phyloP scores from a whole-genome alignment of 805 yeast genomes.

The Starmerella potacharoeniae region DNA sequence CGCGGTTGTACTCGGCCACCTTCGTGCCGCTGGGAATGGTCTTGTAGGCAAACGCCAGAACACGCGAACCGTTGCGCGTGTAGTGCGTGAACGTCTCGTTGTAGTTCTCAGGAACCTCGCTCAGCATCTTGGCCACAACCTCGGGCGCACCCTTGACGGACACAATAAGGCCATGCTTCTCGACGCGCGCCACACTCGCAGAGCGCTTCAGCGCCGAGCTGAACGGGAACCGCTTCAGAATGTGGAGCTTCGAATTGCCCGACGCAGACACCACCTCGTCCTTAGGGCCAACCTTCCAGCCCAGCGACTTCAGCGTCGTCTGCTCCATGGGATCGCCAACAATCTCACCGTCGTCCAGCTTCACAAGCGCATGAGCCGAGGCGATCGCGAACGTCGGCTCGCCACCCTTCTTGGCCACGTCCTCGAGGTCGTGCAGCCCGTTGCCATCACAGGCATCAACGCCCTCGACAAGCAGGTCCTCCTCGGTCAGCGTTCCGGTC shows the following conservation, averaged over 20 bases:
- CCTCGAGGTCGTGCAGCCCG: slow-evolving; percentile 32
- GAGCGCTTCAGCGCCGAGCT: slow-evolving; percentile 94
- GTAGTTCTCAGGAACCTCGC: slow-evolving; percentile 59
- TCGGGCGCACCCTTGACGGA: slow-evolving; percentile 98
- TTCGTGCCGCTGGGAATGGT: slow-evolving; percentile 43
- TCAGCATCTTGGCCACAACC: slow-evolving; percentile 70
- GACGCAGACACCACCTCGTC: slow-evolving; percentile 49
- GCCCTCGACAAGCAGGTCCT: slow-evolving; percentile 92
- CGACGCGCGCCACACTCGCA: slow-evolving; percentile 55
- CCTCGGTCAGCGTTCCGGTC: slow-evolving; percentile 96
- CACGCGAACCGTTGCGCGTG: slow-evolving; percentile 94
- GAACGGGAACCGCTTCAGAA: slow-evolving; percentile 90
- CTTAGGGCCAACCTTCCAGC: slow-evolving; percentile 71
- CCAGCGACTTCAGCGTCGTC: slow-evolving; percentile 79
- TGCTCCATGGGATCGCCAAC: slow-evolving; percentile 99
- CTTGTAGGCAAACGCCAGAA: slow-evolving; percentile 87
- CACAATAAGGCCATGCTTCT: slow-evolving; percentile 43
- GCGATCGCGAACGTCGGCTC: slow-evolving; percentile 68
- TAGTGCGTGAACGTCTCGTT: slow-evolving; percentile 79
- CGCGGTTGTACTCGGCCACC: slow-evolving; percentile 50
- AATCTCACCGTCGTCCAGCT: slow-evolving; percentile 88
- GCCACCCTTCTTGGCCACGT: slow-evolving; percentile 31
- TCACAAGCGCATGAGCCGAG: slow-evolving; percentile 91
- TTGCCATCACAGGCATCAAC: slow-evolving; percentile 65
- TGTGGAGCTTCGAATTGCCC: slow-evolving; percentile 42